Percentiles rank a stretch among this genome's conserved stretches.
Conservation (phyloP, 129 eudicot genomes). For the Flaveria ramosissima region DNA sequence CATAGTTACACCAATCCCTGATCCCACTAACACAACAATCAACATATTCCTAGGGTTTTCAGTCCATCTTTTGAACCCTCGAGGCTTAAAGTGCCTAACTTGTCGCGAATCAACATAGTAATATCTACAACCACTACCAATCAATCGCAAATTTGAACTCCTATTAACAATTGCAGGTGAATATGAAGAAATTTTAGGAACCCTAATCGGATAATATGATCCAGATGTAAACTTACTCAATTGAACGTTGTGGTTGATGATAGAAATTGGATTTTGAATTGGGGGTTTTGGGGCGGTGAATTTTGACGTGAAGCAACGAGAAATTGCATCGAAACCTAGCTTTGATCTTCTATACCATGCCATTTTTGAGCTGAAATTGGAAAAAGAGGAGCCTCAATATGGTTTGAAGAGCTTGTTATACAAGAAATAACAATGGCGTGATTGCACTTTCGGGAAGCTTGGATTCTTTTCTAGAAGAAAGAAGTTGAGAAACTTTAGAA, state of each 20-base stretch:
- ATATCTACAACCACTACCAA: slow-evolving; percentile 36
- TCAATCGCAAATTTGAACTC: slow-evolving; percentile 20
- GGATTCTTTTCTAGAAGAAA: background rate
- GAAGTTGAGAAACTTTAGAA: background rate
- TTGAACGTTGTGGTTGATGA: slow-evolving; percentile 5
- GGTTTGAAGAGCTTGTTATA: background rate
- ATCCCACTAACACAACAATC: slow-evolving; percentile 45
- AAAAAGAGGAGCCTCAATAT: background rate
- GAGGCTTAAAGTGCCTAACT: slow-evolving; percentile 59
- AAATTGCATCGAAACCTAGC: slow-evolving; percentile 33
- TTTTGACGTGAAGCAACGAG: slow-evolving; percentile 39
- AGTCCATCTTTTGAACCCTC: slow-evolving; percentile 57
- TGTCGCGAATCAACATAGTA: slow-evolving; percentile 63
- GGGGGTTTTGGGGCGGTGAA: slow-evolving; percentile 28
- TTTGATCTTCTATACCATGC: slow-evolving; percentile 67
- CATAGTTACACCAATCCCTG: slow-evolving; percentile 45
- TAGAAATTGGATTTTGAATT: slow-evolving; percentile 8
- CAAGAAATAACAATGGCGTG: slow-evolving; percentile 6
- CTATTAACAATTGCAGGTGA: slow-evolving; percentile 22
- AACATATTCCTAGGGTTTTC: slow-evolving; percentile 61
- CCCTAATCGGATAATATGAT: background rate
- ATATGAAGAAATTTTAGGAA: slow-evolving; percentile 30
- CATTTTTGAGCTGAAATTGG: slow-evolving; percentile 28
- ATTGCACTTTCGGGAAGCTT: background rate
- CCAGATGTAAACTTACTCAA: slow-evolving; percentile 22